Conservation (phyloP, 495 filamentous ascomycete species). For the Pseudoneurospora amorphoporcata region DNA sequence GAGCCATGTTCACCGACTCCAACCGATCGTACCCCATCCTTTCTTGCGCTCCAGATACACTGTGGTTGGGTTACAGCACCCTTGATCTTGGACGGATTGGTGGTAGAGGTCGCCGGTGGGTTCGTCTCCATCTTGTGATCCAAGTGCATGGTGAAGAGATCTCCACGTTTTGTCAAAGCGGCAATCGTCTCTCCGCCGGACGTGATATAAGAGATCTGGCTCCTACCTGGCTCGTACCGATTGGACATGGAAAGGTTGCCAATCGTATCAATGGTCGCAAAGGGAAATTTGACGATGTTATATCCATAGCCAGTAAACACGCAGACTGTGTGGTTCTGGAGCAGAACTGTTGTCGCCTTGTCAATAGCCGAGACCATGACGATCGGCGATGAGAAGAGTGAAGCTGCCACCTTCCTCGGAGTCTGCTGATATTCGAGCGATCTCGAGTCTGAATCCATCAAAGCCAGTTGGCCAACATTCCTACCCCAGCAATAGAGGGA, state of each 20-base stretch:
- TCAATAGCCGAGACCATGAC: conserved; percentile 79
- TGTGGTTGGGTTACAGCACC: conserved; percentile 64
- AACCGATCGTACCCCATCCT: conserved; percentile 74
- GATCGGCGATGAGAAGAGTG: conserved; percentile 70
- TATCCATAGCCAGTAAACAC: conserved; percentile 93
- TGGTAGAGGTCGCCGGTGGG: conserved; percentile 59
- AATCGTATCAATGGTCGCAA: conserved; percentile 57
- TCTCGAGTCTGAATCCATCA: conserved; percentile 89
- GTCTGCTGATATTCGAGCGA: conserved; percentile 72
- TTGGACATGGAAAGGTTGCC: conserved; percentile 53
- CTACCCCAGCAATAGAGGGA: conserved; percentile 92
- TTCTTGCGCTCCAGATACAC: conserved; percentile 78
- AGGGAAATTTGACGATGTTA: conserved; percentile 69
- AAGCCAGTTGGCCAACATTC: conserved; percentile 87
- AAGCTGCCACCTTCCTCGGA: conserved; percentile 79
- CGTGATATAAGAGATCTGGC: conserved; percentile 62
- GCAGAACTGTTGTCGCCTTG: conserved; percentile 72
- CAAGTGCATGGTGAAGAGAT: conserved; percentile 72
- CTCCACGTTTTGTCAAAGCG: conserved; percentile 69
- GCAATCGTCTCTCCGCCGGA: conserved; percentile 85
- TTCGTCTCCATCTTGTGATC: conserved; percentile 52
- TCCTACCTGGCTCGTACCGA: conserved; percentile 52
- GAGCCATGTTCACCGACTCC: conserved; percentile 88
- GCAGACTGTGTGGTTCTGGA: conserved; percentile 81
- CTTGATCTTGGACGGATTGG: conserved; percentile 78